Conservation (phyloP, 2,329 filamentous ascomycete species). For the Phaeoacremonium minimum region DNA sequence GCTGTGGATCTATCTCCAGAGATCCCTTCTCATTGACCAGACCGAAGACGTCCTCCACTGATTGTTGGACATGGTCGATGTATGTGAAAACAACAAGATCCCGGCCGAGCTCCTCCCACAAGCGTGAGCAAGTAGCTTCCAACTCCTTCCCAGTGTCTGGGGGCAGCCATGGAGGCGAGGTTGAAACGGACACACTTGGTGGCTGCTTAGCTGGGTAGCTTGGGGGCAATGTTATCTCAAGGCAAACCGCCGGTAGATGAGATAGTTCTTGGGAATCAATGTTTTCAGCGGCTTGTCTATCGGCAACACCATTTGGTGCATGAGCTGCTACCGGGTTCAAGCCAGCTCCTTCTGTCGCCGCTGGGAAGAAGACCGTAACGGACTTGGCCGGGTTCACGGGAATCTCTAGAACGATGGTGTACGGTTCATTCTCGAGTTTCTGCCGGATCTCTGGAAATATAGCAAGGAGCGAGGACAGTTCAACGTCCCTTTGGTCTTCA, state of each 20-base stretch:
- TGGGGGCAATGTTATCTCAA: constrained; percentile 50
- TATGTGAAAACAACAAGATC: constrained; percentile 58
- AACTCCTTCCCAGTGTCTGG: constrained; percentile 40
- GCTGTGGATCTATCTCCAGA: constrained; percentile 47
- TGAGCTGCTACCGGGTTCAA: constrained; percentile 10
- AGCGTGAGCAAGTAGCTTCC: constrained; percentile 40
- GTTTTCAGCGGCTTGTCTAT: too few species aligned
- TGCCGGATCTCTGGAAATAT: constrained; percentile 63
- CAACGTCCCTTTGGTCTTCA: constrained; percentile 50
- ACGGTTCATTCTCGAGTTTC: constrained; percentile 33
- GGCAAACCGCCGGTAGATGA: constrained; percentile 53
- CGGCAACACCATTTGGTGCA: constrained; percentile 4
- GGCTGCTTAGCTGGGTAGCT: constrained; percentile 53
- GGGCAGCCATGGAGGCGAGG: constrained; percentile 55
- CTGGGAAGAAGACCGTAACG: constrained; percentile 54
- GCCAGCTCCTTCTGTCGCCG: constrained; percentile 27
- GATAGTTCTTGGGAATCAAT: constrained; percentile 45
- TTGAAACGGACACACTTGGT: constrained; percentile 46
- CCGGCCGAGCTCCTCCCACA: constrained; percentile 61
- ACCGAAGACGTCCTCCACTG: constrained; percentile 57
- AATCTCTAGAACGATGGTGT: constrained; percentile 51
- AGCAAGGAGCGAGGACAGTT: constrained; percentile 57
- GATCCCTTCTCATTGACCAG: constrained; percentile 42
- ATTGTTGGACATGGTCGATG: constrained; percentile 59
- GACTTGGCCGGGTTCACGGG: constrained; percentile 50